Conservation (phyloP, 2,329 filamentous ascomycete genomes). For the Fusarium sp. region DNA sequence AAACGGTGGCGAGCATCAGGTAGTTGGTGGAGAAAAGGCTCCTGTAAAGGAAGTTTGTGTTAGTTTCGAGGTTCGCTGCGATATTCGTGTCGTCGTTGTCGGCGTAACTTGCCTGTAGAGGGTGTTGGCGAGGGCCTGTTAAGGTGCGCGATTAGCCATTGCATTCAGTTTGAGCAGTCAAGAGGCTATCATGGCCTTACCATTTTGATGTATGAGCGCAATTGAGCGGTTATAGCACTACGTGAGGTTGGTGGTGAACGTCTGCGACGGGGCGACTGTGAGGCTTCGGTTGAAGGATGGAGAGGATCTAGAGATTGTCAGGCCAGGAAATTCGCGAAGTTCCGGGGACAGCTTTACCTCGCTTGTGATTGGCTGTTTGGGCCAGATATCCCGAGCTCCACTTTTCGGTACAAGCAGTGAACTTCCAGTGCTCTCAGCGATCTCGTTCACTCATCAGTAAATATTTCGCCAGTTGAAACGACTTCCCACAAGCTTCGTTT, state of each 20-base stretch:
- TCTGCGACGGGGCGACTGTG: slow-evolving; percentile 45
- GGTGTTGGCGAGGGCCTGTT: slow-evolving; percentile 54
- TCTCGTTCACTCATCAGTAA: background rate
- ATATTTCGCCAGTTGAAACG: background rate
- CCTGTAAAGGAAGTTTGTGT: slow-evolving; percentile 63
- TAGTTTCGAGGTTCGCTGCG: slow-evolving; percentile 41
- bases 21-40: slow-evolving; percentile 87
- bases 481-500: background rate
- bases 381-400: slow-evolving; percentile 38
- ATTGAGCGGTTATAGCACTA: slow-evolving; percentile 48
- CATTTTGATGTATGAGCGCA: slow-evolving; percentile 53
- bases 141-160: slow-evolving; percentile 54
- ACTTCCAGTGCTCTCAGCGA: background rate
- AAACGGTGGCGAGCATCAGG: slow-evolving; percentile 88
- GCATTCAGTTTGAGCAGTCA: slow-evolving; percentile 2
- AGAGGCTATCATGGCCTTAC: slow-evolving; percentile 45
- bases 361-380: slow-evolving; percentile 49
- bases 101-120: slow-evolving; percentile 57
- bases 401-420: slow-evolving; percentile 19
- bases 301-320: slow-evolving; percentile 51
- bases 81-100: slow-evolving; percentile 33
- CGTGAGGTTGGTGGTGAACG: slow-evolving; percentile 45
- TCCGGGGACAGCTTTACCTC: slow-evolving; percentile 50
- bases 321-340: slow-evolving; percentile 54
- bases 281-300: slow-evolving; percentile 48